These are phyloP conservation scores for Ceratobasidium sp. DNA, from an alignment of 1,284 basidiomycete genomes.

Conservation along the genomic window DNA sequence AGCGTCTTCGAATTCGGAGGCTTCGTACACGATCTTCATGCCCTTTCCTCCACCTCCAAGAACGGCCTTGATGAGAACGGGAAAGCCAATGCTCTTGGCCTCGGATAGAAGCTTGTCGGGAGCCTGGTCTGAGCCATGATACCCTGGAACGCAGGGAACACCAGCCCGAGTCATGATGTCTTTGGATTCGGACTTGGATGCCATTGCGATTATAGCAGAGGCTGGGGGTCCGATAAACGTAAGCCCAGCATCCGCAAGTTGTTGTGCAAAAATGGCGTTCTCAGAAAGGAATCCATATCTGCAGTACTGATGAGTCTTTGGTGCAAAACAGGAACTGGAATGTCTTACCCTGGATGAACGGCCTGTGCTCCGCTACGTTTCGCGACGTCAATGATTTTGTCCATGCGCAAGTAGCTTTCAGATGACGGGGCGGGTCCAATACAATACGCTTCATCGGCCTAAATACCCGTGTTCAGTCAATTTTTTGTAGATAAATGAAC, in stretches of 20 bases:
- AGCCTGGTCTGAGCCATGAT: constrained; percentile 82
- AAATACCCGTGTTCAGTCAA: not conserved
- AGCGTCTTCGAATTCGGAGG: constrained; percentile 77
- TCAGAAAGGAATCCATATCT: constrained; percentile 94
- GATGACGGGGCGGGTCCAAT: constrained; percentile 90
- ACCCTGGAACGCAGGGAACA: constrained; percentile 94
- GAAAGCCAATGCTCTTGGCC: constrained; percentile 85
- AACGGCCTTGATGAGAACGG: constrained; percentile 93
- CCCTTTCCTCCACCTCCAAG: constrained; percentile 98
- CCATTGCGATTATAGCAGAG: constrained; percentile 93
- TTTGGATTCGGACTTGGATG: constrained; percentile 89
- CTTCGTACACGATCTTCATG: constrained; percentile 85
- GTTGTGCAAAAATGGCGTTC: constrained; percentile 89
- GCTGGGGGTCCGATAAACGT: constrained; percentile 96
- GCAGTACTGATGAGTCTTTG: not conserved
- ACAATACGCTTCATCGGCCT: constrained; percentile 97
- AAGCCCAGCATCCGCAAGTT: constrained; percentile 87
- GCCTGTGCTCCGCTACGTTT: constrained; percentile 85
- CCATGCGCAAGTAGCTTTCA: constrained; percentile 90
- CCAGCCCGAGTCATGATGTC: constrained; percentile 92
- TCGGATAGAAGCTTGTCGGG: constrained; percentile 69
- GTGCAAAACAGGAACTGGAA: constrained; percentile 11
- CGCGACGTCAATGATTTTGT: constrained; percentile 89
- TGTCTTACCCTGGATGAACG: constrained; percentile 79
- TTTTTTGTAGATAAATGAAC: not conserved